Evolutionary conservation across 2,329 filamentous ascomycete species (phyloP), one percentile per base, ranked within the genome.

Genomic region (Paramyrothecium sp.): DNA sequence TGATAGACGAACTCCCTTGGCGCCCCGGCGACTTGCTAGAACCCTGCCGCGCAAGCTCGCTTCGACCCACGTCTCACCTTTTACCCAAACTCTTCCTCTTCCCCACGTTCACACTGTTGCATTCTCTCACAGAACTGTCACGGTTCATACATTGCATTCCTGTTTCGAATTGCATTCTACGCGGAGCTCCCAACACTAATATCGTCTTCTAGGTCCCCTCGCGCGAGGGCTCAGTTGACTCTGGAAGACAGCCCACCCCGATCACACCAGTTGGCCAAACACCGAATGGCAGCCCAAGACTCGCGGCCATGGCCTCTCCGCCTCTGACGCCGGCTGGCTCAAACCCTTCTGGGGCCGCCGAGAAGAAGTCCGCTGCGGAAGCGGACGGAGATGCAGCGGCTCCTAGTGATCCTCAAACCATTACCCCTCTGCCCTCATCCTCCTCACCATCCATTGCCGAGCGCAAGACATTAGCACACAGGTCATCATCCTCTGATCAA

Each of bases 271-370:
- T 79, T 58, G 84, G 81, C 64, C 81, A 83, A 60, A 92, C 89
- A 57, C 87, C 89, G 30, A 82, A 81, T 69, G 78, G 86, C 46
- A 90, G 88, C 61, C 89, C 90, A 59, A 82, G 84, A 59, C 78
- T 84, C 49, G 86, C 88, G 58, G 85, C 89, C 57, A 84, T 96
- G 76, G 90, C 94, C 65, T 96, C 93, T 12, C 94, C 94, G 63
- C 92, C 92, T 47, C 82, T 98, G 54, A 97, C 93, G 13, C 94
- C 94, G 19, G 88, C 92, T 55, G 92, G 88, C 54, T 94, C 91
- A 48, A 76, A 76, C 20, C 74, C 74, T 70, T 69, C 64, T 49
- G 69, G 62, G 41, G 61, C 65, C 3, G 63, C 67, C 19, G 68
- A 69, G 50, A 73, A 67, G 59, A 63, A 60, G 53, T 33, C 54